Conservation (phyloP, 768 basidiomycete species). For the Agaricus subrufescens region DNA sequence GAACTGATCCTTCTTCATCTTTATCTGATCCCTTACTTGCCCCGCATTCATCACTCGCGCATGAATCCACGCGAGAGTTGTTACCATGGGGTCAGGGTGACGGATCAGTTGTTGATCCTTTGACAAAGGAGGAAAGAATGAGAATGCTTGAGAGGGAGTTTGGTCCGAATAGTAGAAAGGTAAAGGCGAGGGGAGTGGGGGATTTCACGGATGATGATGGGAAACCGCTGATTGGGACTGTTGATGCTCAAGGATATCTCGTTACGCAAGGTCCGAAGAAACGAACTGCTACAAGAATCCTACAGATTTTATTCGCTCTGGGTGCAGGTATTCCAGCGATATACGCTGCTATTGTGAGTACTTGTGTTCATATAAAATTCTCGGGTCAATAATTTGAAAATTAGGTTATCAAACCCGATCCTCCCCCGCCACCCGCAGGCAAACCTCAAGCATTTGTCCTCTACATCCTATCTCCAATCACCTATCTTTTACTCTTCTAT, state of each 20-base stretch:
- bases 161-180: slow-evolving; percentile 32
- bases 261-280: slow-evolving; percentile 63
- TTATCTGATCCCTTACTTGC: slow-evolving; percentile 21
- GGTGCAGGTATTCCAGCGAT: slow-evolving; percentile 51
- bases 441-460: slow-evolving; percentile 52
- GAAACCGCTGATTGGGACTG: slow-evolving; percentile 51
- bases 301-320: slow-evolving; percentile 47
- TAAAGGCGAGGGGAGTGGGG: slow-evolving; percentile 20
- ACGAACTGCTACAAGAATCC: slow-evolving; percentile 41
- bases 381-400: neutral
- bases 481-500: slow-evolving; percentile 46
- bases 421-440: slow-evolving; percentile 50
- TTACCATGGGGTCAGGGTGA: slow-evolving; percentile 37
- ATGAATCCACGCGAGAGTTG: slow-evolving; percentile 37
- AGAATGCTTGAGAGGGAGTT: slow-evolving; percentile 72
- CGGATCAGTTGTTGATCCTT: slow-evolving; percentile 33
- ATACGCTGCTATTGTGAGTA: slow-evolving; percentile 58
- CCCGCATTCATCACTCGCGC: slow-evolving; percentile 30
- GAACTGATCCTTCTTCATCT: slow-evolving; percentile 26
- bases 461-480: slow-evolving; percentile 52
- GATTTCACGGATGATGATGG: slow-evolving; percentile 39
- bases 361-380: neutral
- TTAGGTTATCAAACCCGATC: slow-evolving; percentile 43
- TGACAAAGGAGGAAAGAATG: slow-evolving; percentile 63
- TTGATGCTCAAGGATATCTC: slow-evolving; percentile 51